Percentiles rank a stretch among this genome's conserved stretches.
Evolutionary conservation across 225 moss, liverwort and hornwort species (phyloP).

Genomic region (Straminergon stramineum): DNA sequence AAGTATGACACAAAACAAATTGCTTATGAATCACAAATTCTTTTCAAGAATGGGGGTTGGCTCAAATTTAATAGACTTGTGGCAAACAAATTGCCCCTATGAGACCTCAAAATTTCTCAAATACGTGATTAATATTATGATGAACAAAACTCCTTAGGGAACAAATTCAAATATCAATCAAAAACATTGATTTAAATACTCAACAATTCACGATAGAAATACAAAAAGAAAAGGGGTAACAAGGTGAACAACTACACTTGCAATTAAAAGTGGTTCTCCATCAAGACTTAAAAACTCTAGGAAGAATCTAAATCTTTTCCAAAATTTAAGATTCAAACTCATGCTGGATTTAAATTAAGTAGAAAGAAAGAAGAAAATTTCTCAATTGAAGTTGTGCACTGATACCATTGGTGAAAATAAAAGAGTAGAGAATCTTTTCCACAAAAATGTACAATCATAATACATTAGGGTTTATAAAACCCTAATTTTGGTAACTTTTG

Average conservation of each 20-base stretch:
- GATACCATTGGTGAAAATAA: background rate
- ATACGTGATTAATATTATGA: fast-evolving
- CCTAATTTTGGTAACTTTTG: background rate
- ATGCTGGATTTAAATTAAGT: background rate
- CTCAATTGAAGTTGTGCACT: background rate
- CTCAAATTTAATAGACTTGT: background rate
- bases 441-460: background rate
- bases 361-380: too few relatives aligned
- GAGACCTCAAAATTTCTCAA: background rate
- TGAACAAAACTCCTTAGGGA: background rate
- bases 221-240: background rate
- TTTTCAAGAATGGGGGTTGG: fast-evolving
- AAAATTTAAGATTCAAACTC: background rate
- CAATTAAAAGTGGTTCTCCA: background rate
- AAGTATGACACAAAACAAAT: background rate
- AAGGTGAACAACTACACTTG: background rate
- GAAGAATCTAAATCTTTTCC: background rate
- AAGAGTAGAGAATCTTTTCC: fast-evolving
- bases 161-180: background rate
- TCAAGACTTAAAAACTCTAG: fast-evolving
- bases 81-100: background rate
- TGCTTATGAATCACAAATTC: background rate
- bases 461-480: background rate
- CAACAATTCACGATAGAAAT: background rate
- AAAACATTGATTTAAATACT: background rate